Evolutionary conservation across 257 asterid species (phyloP).

Genomic region (Capsicum baccatum): DNA sequence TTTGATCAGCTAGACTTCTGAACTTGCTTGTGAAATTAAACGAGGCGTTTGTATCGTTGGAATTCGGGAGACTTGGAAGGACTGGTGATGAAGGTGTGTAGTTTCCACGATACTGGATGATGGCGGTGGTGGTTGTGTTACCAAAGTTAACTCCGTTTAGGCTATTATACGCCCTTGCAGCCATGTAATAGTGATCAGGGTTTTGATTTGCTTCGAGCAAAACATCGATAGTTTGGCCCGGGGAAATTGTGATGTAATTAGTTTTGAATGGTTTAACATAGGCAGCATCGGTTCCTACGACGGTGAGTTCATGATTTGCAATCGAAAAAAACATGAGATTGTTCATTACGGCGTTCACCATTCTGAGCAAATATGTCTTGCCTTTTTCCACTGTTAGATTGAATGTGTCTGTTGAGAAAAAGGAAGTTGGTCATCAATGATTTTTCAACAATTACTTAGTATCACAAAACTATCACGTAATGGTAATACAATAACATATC

Average conservation of each 20-base stretch:
- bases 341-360: slow-evolving; percentile 68
- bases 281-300: slow-evolving; percentile 62
- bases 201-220: slow-evolving; percentile 54
- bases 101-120: slow-evolving; percentile 45
- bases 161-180: slow-evolving; percentile 47
- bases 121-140: slow-evolving; percentile 64
- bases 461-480: not conserved
- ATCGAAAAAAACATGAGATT: slow-evolving; percentile 54
- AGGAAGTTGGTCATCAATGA: not conserved
- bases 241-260: slow-evolving; percentile 56
- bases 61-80: slow-evolving; percentile 49
- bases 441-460: not conserved
- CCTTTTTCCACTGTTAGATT: slow-evolving; percentile 57
- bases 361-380: slow-evolving; percentile 52
- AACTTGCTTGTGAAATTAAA: slow-evolving; percentile 49
- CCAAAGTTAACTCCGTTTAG: slow-evolving; percentile 27
- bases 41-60: slow-evolving; percentile 46
- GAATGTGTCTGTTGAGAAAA: slow-evolving; percentile 46
- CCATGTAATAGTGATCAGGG: slow-evolving; percentile 63
- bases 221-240: slow-evolving; percentile 66
- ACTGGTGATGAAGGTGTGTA: slow-evolving; percentile 42
- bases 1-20: slow-evolving; percentile 45
- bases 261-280: slow-evolving; percentile 55
- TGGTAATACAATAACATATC: no score
- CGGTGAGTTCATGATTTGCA: slow-evolving; percentile 52